Evolutionary conservation across 129 eudicot species (phyloP).

Genomic region (Helianthus tuberosus): DNA sequence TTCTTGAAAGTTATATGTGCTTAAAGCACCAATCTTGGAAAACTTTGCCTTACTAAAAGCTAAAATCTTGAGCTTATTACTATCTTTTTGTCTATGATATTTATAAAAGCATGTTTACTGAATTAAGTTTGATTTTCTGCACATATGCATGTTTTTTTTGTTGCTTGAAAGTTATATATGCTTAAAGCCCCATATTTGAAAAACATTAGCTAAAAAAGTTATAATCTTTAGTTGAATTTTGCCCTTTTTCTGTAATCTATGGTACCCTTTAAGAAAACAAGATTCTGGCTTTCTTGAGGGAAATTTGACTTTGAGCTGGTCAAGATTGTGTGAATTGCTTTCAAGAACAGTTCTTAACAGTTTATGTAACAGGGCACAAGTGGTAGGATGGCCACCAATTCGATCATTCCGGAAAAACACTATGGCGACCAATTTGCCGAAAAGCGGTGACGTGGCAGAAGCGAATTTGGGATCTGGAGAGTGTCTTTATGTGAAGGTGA

Average conservation of each 20-base stretch:
- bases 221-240: background rate
- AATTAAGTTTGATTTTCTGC: background rate
- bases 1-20: background rate
- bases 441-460: slow-evolving; percentile 40
- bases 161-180: slow-evolving; percentile 7
- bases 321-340: slow-evolving; percentile 15
- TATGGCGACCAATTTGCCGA: slow-evolving; percentile 61
- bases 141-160: background rate
- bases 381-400: slow-evolving; percentile 99
- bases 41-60: slow-evolving; percentile 6
- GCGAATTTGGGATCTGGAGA: slow-evolving; percentile 47
- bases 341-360: slow-evolving; percentile 6
- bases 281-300: no score
- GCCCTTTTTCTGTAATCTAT: background rate
- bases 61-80: slow-evolving; percentile 8
- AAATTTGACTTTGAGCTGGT: slow-evolving; percentile 8
- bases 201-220: slow-evolving; percentile 7
- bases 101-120: background rate
- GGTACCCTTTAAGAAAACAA: background rate
- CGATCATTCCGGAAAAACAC: slow-evolving; percentile 91
- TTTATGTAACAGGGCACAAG: slow-evolving; percentile 67
- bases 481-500: slow-evolving; percentile 92
- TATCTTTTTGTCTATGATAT: background rate
- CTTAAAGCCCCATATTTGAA: background rate
- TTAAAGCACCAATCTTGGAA: slow-evolving; percentile 9